Evolutionary conservation across 2,329 filamentous ascomycete genomes (phyloP).

Genomic region (Aspergillus eucalypticola): DNA sequence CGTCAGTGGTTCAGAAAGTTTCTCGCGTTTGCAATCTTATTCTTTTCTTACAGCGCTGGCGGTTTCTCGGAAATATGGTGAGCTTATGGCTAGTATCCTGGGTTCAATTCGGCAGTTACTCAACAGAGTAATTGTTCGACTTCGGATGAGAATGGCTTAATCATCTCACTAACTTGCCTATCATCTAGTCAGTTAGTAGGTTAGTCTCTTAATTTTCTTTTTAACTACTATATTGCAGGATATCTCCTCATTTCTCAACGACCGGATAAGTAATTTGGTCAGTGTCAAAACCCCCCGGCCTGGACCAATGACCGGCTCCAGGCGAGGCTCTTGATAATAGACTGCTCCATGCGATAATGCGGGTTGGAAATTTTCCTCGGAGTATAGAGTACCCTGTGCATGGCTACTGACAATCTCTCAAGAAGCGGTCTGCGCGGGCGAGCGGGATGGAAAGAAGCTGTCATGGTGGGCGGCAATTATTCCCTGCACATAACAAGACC

Average conservation of each 20-base stretch:
- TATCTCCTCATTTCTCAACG: background rate
- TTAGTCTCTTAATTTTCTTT: too few species aligned
- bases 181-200: too few species aligned
- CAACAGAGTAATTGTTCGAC: conserved; percentile 1
- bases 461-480: background rate
- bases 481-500: background rate
- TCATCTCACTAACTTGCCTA: too few species aligned
- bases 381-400: conserved; percentile 9
- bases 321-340: background rate
- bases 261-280: background rate
- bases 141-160: background rate
- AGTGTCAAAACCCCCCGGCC: background rate
- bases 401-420: conserved; percentile 10
- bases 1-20: too few species aligned
- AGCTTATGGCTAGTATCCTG: background rate
- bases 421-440: conserved; percentile 25
- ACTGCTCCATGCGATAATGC: background rate
- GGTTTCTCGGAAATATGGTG: background rate
- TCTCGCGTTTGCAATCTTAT: too few species aligned
- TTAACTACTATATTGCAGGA: background rate
- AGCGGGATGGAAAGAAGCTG: conserved; percentile 6
- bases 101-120: conserved; percentile 4
- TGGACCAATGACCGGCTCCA: background rate
- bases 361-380: background rate
- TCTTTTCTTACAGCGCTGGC: background rate